phyloP scores from a whole-genome alignment of 345 rosid species.

The Eucalyptus camaldulensis region DNA sequence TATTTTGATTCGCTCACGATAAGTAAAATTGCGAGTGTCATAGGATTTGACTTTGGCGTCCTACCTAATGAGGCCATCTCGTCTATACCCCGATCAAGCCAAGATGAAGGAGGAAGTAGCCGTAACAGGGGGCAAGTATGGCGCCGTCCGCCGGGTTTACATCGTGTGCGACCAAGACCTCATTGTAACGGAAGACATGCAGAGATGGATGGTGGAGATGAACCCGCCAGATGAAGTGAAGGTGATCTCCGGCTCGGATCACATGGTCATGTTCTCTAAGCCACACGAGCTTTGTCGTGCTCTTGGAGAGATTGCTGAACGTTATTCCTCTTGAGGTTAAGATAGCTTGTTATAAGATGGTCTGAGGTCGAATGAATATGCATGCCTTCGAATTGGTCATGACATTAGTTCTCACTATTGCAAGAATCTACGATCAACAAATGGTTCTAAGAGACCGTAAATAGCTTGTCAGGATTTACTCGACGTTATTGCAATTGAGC shows the following conservation, averaged over 20 bases:
- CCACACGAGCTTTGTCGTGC: conserved; percentile 6
- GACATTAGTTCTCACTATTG: no score
- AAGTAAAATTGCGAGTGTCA: background rate
- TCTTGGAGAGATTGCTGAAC: conserved; percentile 7
- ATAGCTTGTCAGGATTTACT: no score
- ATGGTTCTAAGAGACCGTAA: no score
- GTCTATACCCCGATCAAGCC: background rate
- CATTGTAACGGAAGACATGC: background rate
- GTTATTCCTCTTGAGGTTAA: background rate
- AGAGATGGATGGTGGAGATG: conserved; percentile 20
- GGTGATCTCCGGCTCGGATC: conserved; percentile 18
- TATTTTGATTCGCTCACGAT: background rate
- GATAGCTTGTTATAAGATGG: no score
- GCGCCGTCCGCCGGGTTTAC: conserved; percentile 5
- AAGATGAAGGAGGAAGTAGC: background rate
- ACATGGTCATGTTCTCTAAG: conserved; percentile 27
- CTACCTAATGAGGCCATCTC: conserved; percentile 2
- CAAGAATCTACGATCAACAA: no score
- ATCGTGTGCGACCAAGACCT: conserved; percentile 14
- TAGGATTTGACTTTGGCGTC: conserved; percentile 22
- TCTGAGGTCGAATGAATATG: no score
- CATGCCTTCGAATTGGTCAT: no score
- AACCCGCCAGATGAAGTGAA: conserved; percentile 11
- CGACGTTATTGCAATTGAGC: no score
- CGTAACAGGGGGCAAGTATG: conserved; percentile 7